phyloP scores from a whole-genome alignment of 78 protist species.

The Dictyostelium citrinum region DNA sequence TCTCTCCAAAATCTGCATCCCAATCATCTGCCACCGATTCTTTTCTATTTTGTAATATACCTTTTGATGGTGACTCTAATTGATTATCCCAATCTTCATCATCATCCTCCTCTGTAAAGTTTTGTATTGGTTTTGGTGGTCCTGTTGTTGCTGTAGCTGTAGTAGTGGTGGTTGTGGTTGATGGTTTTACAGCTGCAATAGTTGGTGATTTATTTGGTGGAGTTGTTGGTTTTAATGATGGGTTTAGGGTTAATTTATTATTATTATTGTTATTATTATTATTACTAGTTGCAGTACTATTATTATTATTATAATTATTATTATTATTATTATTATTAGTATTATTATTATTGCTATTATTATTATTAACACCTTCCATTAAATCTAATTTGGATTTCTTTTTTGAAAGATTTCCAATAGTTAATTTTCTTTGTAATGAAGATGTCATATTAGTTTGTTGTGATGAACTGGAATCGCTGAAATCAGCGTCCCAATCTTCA shows the following conservation, averaged over 20 bases:
- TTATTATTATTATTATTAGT: not conserved
- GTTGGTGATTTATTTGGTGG: constrained; percentile 3
- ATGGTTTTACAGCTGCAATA: not conserved
- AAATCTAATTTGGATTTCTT: constrained; percentile 23
- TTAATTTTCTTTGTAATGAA: constrained; percentile 66
- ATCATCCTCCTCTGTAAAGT: constrained; percentile 23
- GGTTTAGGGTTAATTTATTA: not conserved
- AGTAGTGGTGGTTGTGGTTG: not conserved
- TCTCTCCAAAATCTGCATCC: constrained; percentile 27
- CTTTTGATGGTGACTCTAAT: constrained; percentile 47
- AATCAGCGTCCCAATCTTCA: constrained; percentile 76
- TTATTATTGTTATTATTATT: not conserved
- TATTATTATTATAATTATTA: not conserved
- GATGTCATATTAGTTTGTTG: not conserved
- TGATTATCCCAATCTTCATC: constrained; percentile 61
- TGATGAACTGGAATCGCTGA: not conserved
- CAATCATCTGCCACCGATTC: constrained; percentile 18
- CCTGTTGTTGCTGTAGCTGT: not conserved
- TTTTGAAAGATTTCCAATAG: constrained; percentile 59
- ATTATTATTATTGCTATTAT: not conserved
- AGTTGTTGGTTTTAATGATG: not conserved
- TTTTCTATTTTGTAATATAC: constrained; percentile 38
- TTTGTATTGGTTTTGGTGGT: constrained; percentile 6
- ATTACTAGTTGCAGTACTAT: not conserved
- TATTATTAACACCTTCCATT: not conserved